Base-by-base conservation (phyloP, 495 filamentous ascomycete genomes). In the Aspergillus carlsbadensis region DNA sequence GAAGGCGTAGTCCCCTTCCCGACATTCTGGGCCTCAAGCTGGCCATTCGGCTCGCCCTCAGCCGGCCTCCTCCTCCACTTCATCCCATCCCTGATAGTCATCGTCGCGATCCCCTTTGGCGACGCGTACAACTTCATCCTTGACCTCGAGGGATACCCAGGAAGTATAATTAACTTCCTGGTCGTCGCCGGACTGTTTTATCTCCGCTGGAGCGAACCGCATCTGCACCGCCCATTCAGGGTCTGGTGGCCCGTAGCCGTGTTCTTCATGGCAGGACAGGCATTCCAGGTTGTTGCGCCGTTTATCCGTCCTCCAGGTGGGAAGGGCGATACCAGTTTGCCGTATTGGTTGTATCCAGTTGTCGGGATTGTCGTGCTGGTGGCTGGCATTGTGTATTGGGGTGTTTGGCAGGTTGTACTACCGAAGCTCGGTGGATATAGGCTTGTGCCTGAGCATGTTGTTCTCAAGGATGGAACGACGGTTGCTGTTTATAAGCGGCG, bases 41-140 rank as follows among this genome's bases (percentile, higher is more conserved):
- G 78, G 37, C 87, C 87, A 0, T 90, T 89, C 57, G 77, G 80
- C 39, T 80, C 88, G 3, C 86, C 86, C 0, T 64, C 86, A 11
- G 77, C 79, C 0, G 82, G 78, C 0, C 72, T 90, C 0, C 70
- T 84, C 10, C 74, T 86, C 0, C 84, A 88, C 56, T 84, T 79
- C 49, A 77, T 85, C 42, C 82, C 85, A 0, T 85, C 84, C 0
- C 64, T 86, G 1, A 66, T 87, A 1, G 81, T 88, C 21, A 86
- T 87, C 47, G 68, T 73, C 39, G 75, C 87, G 3, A 84, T 83
- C 15, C 82, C 84, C 6, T 77, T 78, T 10, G 72, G 76, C 10
- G 77, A 85, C 56, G 83, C 84, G 1, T 89, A 87, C 62, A 78
- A 80, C 33, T 88, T 89, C 59, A 86, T 89, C 54, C 70, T 87